phyloP scores from a whole-genome alignment of 192 early-diverging fungal genomes.

The Chytriomyces sp. region DNA sequence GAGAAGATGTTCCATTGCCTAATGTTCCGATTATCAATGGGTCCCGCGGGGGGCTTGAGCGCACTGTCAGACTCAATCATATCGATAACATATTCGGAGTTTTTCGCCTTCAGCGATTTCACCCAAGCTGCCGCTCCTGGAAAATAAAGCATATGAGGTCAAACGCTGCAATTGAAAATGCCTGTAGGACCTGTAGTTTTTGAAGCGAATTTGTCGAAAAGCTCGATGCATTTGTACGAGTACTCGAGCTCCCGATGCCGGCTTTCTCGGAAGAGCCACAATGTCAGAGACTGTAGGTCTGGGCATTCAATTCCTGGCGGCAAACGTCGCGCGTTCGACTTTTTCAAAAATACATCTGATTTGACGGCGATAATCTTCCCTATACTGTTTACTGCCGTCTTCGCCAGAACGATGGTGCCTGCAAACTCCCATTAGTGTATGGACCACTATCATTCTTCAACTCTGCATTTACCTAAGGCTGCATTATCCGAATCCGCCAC shows the following conservation, averaged over 20 bases:
- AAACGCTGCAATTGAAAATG: background rate
- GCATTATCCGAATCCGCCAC: slow-evolving; percentile 66
- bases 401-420: slow-evolving; percentile 62
- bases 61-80: background rate
- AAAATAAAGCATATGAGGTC: background rate
- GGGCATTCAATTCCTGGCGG: slow-evolving; percentile 53
- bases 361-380: slow-evolving; percentile 66
- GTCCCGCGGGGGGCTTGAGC: background rate
- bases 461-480: slow-evolving; percentile 51
- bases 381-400: slow-evolving; percentile 60
- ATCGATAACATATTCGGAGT: slow-evolving; percentile 7
- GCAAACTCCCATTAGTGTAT: slow-evolving; percentile 14
- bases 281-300: slow-evolving; percentile 55
- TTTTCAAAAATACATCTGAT: slow-evolving; percentile 54
- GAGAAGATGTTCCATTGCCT: background rate
- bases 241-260: slow-evolving; percentile 59
- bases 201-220: slow-evolving; percentile 64
- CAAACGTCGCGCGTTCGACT: slow-evolving; percentile 44
- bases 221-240: slow-evolving; percentile 63
- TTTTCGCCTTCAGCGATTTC: background rate
- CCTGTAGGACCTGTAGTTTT: slow-evolving; percentile 49
- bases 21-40: background rate
- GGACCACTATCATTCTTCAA: background rate
- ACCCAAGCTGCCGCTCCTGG: slow-evolving; percentile 24
- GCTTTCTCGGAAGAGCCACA: slow-evolving; percentile 67